Evolutionary conservation across 78 protist genomes (phyloP).

Genomic region (Planoprotostelium fungivorum): DNA sequence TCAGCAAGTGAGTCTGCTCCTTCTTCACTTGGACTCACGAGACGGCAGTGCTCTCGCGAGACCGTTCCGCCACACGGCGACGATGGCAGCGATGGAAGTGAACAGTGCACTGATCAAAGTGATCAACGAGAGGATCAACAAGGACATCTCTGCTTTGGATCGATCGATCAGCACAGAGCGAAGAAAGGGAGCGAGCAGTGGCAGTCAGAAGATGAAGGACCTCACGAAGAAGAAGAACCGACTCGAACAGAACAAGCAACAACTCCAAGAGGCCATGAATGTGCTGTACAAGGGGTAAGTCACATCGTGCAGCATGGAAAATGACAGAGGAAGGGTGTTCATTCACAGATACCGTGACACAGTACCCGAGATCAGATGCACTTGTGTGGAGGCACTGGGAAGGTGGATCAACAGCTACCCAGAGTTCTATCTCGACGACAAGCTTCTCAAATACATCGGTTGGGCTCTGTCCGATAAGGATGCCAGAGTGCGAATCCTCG

Average conservation of each 20-base stretch:
- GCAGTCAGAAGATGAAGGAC: neutral
- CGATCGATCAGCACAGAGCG: neutral
- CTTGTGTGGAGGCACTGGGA: slow-evolving; percentile 3
- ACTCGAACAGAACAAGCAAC: neutral
- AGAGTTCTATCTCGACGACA: neutral
- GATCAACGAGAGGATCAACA: neutral
- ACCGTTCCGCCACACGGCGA: slow-evolving; percentile 20
- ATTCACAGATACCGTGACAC: slow-evolving; percentile 14
- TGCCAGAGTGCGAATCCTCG: neutral
- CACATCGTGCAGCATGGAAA: no score
- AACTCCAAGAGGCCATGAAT: neutral
- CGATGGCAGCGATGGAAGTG: neutral
- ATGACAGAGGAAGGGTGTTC: neutral
- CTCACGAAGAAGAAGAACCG: neutral
- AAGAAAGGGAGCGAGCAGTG: neutral
- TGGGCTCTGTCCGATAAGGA: slow-evolving; percentile 18
- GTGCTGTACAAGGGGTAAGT: neutral
- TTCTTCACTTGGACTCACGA: neutral
- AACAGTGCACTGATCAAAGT: neutral
- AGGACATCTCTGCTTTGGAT: neutral
- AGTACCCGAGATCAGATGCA: neutral
- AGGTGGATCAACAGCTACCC: slow-evolving; percentile 6
- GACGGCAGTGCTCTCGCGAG: neutral
- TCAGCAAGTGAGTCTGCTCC: neutral
- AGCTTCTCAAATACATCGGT: slow-evolving; percentile 11